These are phyloP conservation scores for Lipomyces sp. DNA, from an alignment of 805 yeast genomes.

Conservation along the genomic window DNA sequence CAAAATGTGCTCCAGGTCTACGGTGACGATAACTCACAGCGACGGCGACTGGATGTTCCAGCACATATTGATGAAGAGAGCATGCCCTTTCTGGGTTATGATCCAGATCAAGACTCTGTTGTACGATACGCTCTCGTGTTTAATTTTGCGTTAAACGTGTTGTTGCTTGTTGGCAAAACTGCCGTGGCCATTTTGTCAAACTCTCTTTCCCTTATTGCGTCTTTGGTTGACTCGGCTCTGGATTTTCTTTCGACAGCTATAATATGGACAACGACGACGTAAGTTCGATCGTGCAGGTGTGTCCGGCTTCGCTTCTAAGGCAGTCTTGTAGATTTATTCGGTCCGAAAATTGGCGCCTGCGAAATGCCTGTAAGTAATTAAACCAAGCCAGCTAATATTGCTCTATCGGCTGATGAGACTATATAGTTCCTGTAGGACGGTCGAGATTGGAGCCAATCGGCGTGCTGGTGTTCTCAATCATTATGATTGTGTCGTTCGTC, in stretches of 20 bases:
- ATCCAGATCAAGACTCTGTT: constrained; percentile 50
- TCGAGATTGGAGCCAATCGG: constrained; percentile 79
- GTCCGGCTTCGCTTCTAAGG: too few species aligned
- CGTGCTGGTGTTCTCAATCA: constrained; percentile 69
- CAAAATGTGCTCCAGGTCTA: constrained; percentile 65
- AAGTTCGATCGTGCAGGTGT: not conserved
- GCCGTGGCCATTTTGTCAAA: constrained; percentile 65
- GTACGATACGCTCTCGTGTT: constrained; percentile 65
- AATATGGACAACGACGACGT: constrained; percentile 59
- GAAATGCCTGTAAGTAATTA: constrained; percentile 15
- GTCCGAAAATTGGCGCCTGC: constrained; percentile 22
- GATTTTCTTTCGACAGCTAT: constrained; percentile 77
- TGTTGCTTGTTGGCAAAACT: constrained; percentile 59
- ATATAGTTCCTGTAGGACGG: constrained; percentile 64
- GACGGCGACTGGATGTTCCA: constrained; percentile 53
- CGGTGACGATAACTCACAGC: constrained; percentile 47
- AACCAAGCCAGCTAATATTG: not conserved
- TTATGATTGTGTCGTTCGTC: constrained; percentile 70
- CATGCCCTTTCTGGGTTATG: constrained; percentile 54
- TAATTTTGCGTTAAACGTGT: constrained; percentile 63
- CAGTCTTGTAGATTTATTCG: constrained; percentile 17
- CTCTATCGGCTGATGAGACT: not conserved
- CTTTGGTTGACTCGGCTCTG: constrained; percentile 74
- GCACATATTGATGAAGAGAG: constrained; percentile 65
- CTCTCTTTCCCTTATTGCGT: constrained; percentile 78